Evolutionary conservation across 371 early-diverging fungal species (phyloP), one percentile per base, ranked within the genome.

Genomic region (Chytridiales sp.): DNA sequence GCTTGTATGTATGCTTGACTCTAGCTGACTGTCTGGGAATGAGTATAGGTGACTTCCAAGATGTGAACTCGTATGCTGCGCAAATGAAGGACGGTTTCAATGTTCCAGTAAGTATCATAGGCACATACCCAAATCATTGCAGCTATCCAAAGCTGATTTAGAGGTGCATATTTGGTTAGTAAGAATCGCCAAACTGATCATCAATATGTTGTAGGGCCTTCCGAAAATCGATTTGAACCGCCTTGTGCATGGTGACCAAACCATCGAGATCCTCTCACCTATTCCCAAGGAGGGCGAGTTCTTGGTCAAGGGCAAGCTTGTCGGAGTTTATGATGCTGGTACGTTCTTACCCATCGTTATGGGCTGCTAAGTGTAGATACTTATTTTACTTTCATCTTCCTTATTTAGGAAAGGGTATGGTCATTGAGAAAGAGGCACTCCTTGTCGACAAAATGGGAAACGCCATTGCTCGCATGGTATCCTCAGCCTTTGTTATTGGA

Each of bases 201-300:
- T 13, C 15, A 58, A 75, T 2, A 56, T 61, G n/a, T 50, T 77
- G 19, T 80, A 83, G 24, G 86, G 86, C 24, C 60, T 88, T 41
- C 88, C 88, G n/a, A 67, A 71, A 29, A 82, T 78, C 59, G 84
- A 89, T 53, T 78, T 81, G 38, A 84, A 83, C 72, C 73, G 73
- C 30, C 78, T 89, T 30, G 84, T 89, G 1, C 87, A 89, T 49
- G 89, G 89, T 32, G 89, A 89, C 58, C 87, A 86, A 58, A 69
- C 72, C n/a, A 61, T 82, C 39, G 84, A 87, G 56, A 64, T 85
- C 30, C 52, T 85, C 21, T 65, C 72, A 9, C 83, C 82, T 4
- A 65, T 87, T 35, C 89, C 89, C 27, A 74, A 78, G 4, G 64
- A 59, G 3, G 89, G 86, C 0, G 79, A 76, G 40, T 65, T 86